Evolutionary conservation across 495 filamentous ascomycete genomes (phyloP), one percentile per base, ranked within the genome.

Genomic region (Neurospora discreta): DNA sequence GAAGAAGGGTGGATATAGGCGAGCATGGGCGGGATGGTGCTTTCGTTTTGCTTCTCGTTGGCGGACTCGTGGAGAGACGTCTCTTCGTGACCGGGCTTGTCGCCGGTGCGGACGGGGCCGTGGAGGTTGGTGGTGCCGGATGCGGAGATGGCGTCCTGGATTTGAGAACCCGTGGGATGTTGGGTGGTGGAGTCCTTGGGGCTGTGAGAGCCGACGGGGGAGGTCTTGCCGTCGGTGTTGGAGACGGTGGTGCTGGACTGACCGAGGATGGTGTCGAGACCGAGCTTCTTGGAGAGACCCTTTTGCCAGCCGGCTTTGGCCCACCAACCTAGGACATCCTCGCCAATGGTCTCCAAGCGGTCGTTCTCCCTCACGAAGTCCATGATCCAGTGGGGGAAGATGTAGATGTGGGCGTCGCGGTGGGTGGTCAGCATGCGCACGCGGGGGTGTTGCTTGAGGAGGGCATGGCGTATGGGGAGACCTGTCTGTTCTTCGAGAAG

Each of bases 271-370:
- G 91, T 84, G 46, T 84, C 81, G 39, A 98, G 80, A 3, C 89
- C 87, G 9, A 98, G 85, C 80, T 97, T 98, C 20, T 89, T 86
- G 1, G 85, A 88, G 0, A 98, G 82, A 0, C 93, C 91, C 30
- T 87, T 83, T 80, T 98, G 94, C 95, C 95, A 99, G 41, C 87
- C 89, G 1, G 94, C 87, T 78, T 98, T 98, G 15, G 93, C 93
- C 94, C 94, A 97, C 90, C 91, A 97, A 15, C 94, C 95, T 20
- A 99, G 80, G 23, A 98, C 87, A 75, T 98, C 96, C 81, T 99
- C 95, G 69, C 91, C 90, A 70, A 99, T 88, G 46, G 88, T 94
- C 69, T 97, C 91, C 60, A 98, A 86, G 23, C 84, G 88, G 23
- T 95, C 90, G 73, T 98, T 95, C 36, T 82, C 83, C 69, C 85